Base-by-base conservation (phyloP, 2,329 filamentous ascomycete genomes). In the Lasiodiplodia sp. region DNA sequence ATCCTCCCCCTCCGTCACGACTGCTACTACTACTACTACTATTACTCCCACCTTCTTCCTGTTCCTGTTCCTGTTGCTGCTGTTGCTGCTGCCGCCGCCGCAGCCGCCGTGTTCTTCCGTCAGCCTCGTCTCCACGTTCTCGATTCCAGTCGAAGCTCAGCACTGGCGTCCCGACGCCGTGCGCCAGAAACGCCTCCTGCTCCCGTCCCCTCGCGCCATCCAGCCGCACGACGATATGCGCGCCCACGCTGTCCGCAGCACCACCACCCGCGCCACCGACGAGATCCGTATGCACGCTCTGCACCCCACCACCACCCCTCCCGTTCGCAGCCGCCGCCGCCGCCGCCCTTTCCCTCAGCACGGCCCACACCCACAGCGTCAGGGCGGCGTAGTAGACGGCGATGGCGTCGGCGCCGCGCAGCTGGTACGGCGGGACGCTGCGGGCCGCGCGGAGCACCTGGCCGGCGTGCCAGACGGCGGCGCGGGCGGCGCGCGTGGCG, bases 351-450 rank as follows among this genome's bases (percentile, higher is more conserved):
- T 34, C 31, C 31, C 31, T 34, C 34, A 62, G 21, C 11, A 40
- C 55, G 11, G 21, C 56, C 21, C 25, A 62, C 12, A n/a, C 47
- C 91, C 91, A 93, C 52, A 93, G 80, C 0, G 88, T 87, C 4
- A 93, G 81, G 14, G 86, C 85, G 4, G 89, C 90, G 75, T 92
- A 90, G 74, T 92, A 91, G 0, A 92, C 85, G 0, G 87, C 88
- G 6, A 92, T 87, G 0, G 90, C 88, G 70, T 88, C 87, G 75
- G 92, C 92, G 70, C 90, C 88, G 53, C 87, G 86, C 4, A 92
- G 77, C 16, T 86, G 82, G 0, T 84, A 83, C 1, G 80, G 76
- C 0, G 87, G 84, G 56, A 90, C 86, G 62, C 79, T 69, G 73
- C 85, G 86, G 2, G 88, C 90, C 44, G 53, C 85, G 7, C 88